Conservation (phyloP, 2,329 filamentous ascomycete genomes). For the Magnaporthiopsis incrustans region DNA sequence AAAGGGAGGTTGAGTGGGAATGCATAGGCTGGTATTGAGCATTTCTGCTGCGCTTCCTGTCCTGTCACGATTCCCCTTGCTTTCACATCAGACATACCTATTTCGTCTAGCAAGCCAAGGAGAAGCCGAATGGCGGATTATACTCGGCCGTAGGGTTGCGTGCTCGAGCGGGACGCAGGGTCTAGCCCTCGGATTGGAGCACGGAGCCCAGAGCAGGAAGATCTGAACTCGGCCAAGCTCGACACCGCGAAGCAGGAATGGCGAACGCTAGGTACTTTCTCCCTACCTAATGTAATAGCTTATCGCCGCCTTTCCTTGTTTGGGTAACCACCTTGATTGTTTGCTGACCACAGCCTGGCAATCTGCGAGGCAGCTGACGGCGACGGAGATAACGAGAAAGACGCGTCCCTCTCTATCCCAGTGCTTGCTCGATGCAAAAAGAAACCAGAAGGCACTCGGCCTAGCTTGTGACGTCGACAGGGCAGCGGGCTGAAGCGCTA, state of each 20-base stretch:
- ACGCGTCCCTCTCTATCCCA: no score
- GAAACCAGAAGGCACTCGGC: no score
- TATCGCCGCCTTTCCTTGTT: not conserved
- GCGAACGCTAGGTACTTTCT: no score
- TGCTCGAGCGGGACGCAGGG: not conserved
- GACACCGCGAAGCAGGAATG: not conserved
- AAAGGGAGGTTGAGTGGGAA: not conserved
- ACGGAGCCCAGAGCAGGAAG: not conserved
- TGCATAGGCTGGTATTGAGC: not conserved
- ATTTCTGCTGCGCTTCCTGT: not conserved
- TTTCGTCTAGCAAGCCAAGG: not conserved
- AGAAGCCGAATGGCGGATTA: not conserved
- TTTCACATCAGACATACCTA: not conserved
- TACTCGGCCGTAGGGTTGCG: not conserved
- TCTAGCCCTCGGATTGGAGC: not conserved
- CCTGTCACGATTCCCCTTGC: not conserved
- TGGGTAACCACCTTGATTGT: not conserved
- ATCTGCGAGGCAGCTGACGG: not conserved
- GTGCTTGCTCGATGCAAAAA: no score
- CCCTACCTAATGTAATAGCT: no score
- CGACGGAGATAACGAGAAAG: not conserved
- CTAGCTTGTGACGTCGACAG: not conserved
- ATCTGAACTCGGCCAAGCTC: no score
- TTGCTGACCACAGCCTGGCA: not conserved
- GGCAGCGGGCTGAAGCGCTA: not conserved